A percentile compares a stretch with the other conserved stretches of the same genome.
These are phyloP conservation scores for Chiua sp. DNA, from an alignment of 1,284 basidiomycete species.

Conservation along the genomic window DNA sequence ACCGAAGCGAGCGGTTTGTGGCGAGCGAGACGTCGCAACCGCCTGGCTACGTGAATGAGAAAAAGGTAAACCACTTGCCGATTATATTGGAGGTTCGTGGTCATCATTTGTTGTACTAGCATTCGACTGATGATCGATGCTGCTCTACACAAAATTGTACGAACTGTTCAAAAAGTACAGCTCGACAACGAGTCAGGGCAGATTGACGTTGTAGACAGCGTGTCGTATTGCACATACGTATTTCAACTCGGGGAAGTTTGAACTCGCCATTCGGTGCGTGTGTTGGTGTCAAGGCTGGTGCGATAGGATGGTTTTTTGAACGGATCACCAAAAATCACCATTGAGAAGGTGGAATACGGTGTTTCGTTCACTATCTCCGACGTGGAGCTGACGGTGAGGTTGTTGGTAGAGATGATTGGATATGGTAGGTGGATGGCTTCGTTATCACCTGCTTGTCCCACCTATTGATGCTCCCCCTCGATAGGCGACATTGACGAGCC, in stretches of 20 bases:
- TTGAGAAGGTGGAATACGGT: constrained; percentile 75
- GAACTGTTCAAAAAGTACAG: constrained; percentile 84
- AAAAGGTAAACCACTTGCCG: constrained; percentile 62
- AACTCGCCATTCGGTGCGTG: constrained; percentile 64
- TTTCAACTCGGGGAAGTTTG: constrained; percentile 75
- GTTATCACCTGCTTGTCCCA: constrained; percentile 68
- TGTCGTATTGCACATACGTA: constrained; percentile 88
- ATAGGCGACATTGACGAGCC: constrained; percentile 49
- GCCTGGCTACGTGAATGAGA: constrained; percentile 82
- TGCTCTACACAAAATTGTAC: constrained; percentile 92
- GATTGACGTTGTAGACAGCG: constrained; percentile 82
- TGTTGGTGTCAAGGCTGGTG: constrained; percentile 48
- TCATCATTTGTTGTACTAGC: constrained; percentile 82
- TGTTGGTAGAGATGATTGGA: no score
- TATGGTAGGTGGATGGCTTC: constrained; percentile 28
- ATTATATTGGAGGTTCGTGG: constrained; percentile 25
- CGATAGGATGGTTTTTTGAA: constrained; percentile 71
- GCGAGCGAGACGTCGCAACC: constrained; percentile 51
- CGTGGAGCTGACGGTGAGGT: constrained; percentile 39
- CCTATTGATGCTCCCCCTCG: constrained; percentile 2
- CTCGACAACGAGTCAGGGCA: constrained; percentile 56
- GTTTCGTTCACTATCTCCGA: constrained; percentile 71
- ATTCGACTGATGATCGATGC: constrained; percentile 25
- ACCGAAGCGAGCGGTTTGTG: constrained; percentile 73
- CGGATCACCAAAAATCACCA: constrained; percentile 77